Conservation (phyloP, 1,284 basidiomycete species). For the Apiotrichum veenhuisii region DNA sequence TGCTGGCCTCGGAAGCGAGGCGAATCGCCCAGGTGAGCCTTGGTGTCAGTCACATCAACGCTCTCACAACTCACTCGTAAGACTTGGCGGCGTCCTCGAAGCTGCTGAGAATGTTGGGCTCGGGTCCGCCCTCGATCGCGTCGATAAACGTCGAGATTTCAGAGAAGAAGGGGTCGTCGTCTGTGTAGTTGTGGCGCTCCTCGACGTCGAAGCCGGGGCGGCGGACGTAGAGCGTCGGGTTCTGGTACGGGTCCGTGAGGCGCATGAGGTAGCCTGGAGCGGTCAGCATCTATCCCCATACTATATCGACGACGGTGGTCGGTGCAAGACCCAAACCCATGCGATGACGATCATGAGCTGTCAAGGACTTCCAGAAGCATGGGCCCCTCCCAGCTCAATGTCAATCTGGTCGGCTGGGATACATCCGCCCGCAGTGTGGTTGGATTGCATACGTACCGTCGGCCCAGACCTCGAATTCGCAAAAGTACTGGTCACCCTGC, state of each 20-base stretch:
- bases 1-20: slow-evolving; percentile 9
- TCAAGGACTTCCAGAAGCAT: no score
- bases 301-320: no score
- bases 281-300: no score
- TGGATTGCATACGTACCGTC: no score
- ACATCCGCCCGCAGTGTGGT: no score
- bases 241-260: slow-evolving; percentile 73
- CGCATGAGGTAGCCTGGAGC: slow-evolving; percentile 52
- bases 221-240: slow-evolving; percentile 76
- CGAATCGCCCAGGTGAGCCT: slow-evolving; percentile 59
- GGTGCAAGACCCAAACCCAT: no score
- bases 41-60: slow-evolving; percentile 7
- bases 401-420: no score
- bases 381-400: no score
- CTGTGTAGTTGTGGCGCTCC: slow-evolving; percentile 65
- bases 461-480: slow-evolving; percentile 85
- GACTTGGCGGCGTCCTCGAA: slow-evolving; percentile 75
- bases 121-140: slow-evolving; percentile 59
- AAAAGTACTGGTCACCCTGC: slow-evolving; percentile 85
- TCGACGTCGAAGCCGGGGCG: slow-evolving; percentile 80
- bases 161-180: slow-evolving; percentile 90
- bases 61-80: slow-evolving; percentile 56
- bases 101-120: slow-evolving; percentile 45
- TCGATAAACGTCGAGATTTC: slow-evolving; percentile 82
- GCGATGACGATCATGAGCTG: no score